A percentile compares a stretch with the other conserved stretches of the same genome.
Conservation (phyloP, 441 rosid genomes). For the Arabidopsis lyrata region DNA sequence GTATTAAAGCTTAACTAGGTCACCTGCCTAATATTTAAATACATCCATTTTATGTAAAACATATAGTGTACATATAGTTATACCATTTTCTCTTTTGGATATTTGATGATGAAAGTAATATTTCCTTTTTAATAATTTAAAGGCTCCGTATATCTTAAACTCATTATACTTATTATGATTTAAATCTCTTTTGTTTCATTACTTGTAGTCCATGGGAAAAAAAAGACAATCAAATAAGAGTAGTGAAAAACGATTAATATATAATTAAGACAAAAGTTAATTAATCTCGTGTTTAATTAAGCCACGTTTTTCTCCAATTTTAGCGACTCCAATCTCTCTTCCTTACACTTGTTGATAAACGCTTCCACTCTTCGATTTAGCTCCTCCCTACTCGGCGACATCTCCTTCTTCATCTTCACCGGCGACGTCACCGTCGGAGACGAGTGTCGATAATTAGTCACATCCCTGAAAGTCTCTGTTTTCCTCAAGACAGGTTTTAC, state of each 20-base stretch:
- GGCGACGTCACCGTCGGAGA: conserved; percentile 40
- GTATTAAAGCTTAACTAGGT: too few species aligned
- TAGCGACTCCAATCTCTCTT: conserved; percentile 67
- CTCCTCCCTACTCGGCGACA: conserved; percentile 77
- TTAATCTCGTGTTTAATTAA: conserved; percentile 11
- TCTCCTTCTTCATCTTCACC: conserved; percentile 61
- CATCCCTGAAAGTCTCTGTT: conserved; percentile 65
- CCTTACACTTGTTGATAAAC: conserved; percentile 76
- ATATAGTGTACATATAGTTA: too few species aligned
- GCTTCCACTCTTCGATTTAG: conserved; percentile 78
- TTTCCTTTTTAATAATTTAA: too few species aligned
- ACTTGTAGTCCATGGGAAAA: background rate
- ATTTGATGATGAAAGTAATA: too few species aligned
- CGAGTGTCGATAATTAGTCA: conserved; percentile 46
- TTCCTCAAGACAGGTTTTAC: conserved; percentile 47
- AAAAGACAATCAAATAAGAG: background rate
- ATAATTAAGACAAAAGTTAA: background rate
- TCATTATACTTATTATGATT: too few species aligned
- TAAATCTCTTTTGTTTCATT: background rate
- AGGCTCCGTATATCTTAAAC: too few species aligned
- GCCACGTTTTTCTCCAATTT: conserved; percentile 58
- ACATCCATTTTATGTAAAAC: too few species aligned
- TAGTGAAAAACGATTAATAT: too few species aligned
- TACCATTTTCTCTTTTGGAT: too few species aligned
- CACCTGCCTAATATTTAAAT: too few species aligned